These are phyloP conservation scores for Neurospora sublineolata DNA, from an alignment of 495 filamentous ascomycete species.

Conservation along the genomic window DNA sequence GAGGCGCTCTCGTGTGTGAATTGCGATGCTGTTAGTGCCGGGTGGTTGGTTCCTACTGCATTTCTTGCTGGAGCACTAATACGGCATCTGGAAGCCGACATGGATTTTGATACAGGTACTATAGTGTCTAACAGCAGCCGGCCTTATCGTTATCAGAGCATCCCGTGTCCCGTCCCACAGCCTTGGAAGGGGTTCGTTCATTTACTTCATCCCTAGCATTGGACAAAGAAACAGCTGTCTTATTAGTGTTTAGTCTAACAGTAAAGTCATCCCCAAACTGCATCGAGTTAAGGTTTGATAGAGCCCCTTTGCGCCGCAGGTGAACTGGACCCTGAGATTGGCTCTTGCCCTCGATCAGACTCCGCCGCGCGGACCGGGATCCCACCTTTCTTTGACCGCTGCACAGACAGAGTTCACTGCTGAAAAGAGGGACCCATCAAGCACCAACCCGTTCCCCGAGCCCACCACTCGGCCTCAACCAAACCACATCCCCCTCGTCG, in stretches of 20 bases:
- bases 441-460: background rate
- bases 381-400: background rate
- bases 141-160: background rate
- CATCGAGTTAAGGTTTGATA: background rate
- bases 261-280: background rate
- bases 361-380: background rate
- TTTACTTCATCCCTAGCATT: background rate
- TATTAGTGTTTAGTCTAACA: no score
- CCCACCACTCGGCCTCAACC: background rate
- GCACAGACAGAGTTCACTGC: background rate
- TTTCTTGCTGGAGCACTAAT: background rate
- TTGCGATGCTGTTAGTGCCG: background rate
- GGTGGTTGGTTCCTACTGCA: background rate
- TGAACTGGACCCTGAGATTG: background rate
- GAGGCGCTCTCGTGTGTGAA: background rate
- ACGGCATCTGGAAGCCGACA: background rate
- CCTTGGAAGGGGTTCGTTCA: background rate
- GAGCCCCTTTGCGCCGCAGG: background rate
- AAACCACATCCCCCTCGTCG: background rate
- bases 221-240: background rate
- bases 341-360: background rate
- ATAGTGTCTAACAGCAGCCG: background rate
- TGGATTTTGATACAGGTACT: background rate
- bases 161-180: background rate
- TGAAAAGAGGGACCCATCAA: background rate